phyloP scores from a whole-genome alignment of 306 rosid species.

The Casuarina glauca region DNA sequence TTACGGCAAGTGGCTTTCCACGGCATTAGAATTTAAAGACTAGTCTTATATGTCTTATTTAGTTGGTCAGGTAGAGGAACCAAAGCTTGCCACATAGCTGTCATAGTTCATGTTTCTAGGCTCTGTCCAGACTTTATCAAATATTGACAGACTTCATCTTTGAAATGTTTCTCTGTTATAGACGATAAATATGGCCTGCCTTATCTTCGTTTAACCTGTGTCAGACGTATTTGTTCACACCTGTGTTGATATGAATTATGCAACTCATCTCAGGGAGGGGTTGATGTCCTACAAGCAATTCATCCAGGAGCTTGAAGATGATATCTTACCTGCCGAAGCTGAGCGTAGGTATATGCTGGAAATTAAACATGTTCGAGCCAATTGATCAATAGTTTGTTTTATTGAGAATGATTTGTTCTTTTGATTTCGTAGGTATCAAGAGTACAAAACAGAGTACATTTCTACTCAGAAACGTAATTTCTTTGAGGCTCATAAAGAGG shows the following conservation, averaged over 20 bases:
- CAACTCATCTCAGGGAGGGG: conserved; percentile 73
- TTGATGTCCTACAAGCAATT: conserved; percentile 96
- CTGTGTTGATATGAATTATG: conserved; percentile 22
- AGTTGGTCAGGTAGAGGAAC: too few relatives aligned
- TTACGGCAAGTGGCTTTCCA: too few relatives aligned
- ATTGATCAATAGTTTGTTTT: neutral
- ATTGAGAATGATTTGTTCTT: conserved; percentile 9
- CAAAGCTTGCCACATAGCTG: neutral
- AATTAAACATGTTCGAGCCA: conserved; percentile 14
- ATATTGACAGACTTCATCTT: neutral
- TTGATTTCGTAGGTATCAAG: conserved; percentile 74
- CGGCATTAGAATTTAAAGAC: too few relatives aligned
- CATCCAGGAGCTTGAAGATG: conserved; percentile 99
- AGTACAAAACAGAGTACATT: conserved; percentile 90
- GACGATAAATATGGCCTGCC: neutral
- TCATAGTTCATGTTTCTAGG: neutral
- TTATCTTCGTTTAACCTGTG: conserved; percentile 3
- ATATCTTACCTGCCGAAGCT: conserved; percentile 90
- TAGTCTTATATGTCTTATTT: too few relatives aligned
- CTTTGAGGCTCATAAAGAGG: conserved; percentile 91
- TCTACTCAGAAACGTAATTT: conserved; percentile 87
- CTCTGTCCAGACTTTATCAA: neutral
- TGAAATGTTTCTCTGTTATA: neutral
- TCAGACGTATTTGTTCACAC: conserved; percentile 10
- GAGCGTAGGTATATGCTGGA: conserved; percentile 75